phyloP scores from a whole-genome alignment of 495 filamentous ascomycete species.

The Neurospora tetrasperma region DNA sequence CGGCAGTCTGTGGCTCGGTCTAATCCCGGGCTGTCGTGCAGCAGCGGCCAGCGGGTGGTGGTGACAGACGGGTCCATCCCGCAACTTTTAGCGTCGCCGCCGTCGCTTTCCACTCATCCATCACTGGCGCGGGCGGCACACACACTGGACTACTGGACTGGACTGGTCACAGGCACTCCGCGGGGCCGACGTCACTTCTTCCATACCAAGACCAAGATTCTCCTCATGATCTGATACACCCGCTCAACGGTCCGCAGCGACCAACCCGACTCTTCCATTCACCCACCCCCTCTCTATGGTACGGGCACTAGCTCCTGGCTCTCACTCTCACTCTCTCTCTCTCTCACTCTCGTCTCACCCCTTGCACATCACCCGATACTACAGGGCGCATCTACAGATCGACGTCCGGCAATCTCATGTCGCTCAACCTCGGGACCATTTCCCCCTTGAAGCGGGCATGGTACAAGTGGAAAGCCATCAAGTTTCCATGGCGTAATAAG shows the following conservation, averaged over 20 bases:
- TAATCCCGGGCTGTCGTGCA: neutral
- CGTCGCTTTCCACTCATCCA: neutral
- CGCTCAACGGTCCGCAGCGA: neutral
- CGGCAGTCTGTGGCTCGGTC: neutral
- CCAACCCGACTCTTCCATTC: neutral
- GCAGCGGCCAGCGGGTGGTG: neutral
- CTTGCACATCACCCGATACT: neutral
- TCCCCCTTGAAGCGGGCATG: constrained; percentile 42
- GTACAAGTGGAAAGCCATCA: constrained; percentile 78
- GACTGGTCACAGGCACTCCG: neutral
- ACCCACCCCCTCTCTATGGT: neutral
- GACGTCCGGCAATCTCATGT: neutral
- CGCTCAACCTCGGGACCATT: constrained; percentile 16
- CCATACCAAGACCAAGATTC: neutral
- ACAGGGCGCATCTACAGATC: neutral
- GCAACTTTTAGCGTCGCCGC: neutral
- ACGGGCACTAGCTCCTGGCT: neutral
- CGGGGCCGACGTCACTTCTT: neutral
- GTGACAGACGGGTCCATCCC: neutral
- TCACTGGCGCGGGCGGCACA: neutral
- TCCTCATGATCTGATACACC: neutral
- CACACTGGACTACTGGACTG: neutral
- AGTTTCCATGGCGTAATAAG: constrained; percentile 75
- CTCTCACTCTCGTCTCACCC: neutral
- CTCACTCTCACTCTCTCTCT: neutral